A percentile compares a stretch with the other conserved stretches of the same genome.
phyloP scores from a whole-genome alignment of 257 asterid genomes.

The Capsicum chinense region DNA sequence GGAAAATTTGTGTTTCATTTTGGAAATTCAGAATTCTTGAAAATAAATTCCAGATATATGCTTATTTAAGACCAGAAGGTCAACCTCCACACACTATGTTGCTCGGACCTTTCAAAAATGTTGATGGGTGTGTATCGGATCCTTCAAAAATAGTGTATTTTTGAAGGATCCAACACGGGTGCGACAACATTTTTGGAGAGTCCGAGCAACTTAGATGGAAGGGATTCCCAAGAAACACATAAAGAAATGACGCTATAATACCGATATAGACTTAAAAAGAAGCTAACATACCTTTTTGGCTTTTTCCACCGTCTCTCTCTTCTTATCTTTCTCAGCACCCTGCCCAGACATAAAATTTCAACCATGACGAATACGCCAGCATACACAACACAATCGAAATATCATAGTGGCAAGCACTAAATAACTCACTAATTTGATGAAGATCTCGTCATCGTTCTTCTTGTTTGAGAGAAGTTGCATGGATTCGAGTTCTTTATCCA shows the following conservation, averaged over 20 bases:
- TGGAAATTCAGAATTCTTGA: neutral
- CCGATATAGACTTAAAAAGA: neutral
- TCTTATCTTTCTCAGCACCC: conserved; percentile 31
- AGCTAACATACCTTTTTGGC: neutral
- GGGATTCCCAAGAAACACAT: neutral
- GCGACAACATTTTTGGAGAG: no score
- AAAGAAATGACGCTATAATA: neutral
- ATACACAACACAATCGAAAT: neutral
- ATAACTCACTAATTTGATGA: conserved; percentile 59
- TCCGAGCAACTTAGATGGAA: neutral
- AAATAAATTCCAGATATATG: neutral
- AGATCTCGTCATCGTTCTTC: conserved; percentile 66
- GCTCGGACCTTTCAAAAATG: no score
- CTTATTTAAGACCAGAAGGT: neutral
- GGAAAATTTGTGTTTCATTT: neutral
- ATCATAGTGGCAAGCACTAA: neutral
- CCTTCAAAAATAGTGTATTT: no score
- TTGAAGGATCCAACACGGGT: no score
- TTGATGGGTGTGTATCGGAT: no score
- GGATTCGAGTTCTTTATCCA: conserved; percentile 66
- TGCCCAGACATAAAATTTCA: neutral
- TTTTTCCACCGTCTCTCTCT: conserved; percentile 26
- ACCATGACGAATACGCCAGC: neutral
- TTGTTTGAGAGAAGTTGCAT: conserved; percentile 74
- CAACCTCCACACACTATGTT: neutral